Evolutionary conservation across 768 basidiomycete genomes (phyloP).

Genomic region (Kwoniella europaea): DNA sequence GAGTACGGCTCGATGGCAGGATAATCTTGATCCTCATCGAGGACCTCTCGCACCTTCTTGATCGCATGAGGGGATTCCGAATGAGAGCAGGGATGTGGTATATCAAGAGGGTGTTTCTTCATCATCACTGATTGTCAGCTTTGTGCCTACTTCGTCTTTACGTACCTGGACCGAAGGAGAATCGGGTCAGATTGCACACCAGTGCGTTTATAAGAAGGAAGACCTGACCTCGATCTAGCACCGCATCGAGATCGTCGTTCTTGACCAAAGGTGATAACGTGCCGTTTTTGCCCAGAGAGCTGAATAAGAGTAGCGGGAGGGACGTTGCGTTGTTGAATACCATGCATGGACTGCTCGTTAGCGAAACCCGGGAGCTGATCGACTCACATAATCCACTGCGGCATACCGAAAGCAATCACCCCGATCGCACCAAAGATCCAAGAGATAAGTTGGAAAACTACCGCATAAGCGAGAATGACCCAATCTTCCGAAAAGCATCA

Average conservation of each 20-base stretch:
- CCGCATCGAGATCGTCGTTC: slow-evolving; percentile 29
- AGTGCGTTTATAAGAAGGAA: slow-evolving; percentile 56
- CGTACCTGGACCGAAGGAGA: slow-evolving; percentile 49
- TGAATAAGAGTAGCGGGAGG: slow-evolving; percentile 53
- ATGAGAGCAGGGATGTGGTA: slow-evolving; percentile 29
- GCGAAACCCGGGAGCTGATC: too few species aligned
- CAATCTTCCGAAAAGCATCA: slow-evolving; percentile 34
- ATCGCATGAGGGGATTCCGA: slow-evolving; percentile 37
- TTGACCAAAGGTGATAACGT: slow-evolving; percentile 47
- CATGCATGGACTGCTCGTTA: slow-evolving; percentile 48
- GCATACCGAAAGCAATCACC: slow-evolving; percentile 34
- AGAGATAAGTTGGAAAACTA: slow-evolving; percentile 53
- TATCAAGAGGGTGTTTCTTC: slow-evolving; percentile 24
- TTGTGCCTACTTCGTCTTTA: background rate
- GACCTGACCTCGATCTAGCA: slow-evolving; percentile 48
- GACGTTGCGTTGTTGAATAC: slow-evolving; percentile 58
- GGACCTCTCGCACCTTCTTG: slow-evolving; percentile 24
- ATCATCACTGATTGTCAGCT: slow-evolving; percentile 28
- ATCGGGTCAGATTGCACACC: slow-evolving; percentile 54
- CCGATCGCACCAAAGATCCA: slow-evolving; percentile 43
- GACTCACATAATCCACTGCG: slow-evolving; percentile 50
- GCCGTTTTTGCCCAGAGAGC: slow-evolving; percentile 48
- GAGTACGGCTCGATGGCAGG: slow-evolving; percentile 43
- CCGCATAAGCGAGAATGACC: slow-evolving; percentile 50
- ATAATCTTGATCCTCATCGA: slow-evolving; percentile 20